A percentile compares a stretch with the other conserved stretches of the same genome.
Evolutionary conservation across 257 asterid genomes (phyloP).

Genomic region (Ilex asprella): DNA sequence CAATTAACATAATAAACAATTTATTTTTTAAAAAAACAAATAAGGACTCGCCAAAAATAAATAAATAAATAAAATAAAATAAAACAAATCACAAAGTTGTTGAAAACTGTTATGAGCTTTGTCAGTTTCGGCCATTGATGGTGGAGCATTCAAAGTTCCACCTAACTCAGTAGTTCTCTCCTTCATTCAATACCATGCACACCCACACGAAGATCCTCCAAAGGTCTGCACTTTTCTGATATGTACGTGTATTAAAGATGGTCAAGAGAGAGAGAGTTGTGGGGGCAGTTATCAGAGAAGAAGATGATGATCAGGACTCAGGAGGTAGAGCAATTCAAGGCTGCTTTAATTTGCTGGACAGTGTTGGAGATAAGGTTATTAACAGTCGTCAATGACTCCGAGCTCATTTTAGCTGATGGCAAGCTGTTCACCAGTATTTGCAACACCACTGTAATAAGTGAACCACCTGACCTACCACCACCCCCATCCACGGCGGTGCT

Average conservation of each 20-base stretch:
- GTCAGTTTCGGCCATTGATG: slow-evolving; percentile 43
- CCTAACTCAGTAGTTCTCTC: slow-evolving; percentile 25
- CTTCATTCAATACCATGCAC: slow-evolving; percentile 22
- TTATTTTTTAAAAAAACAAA: not conserved
- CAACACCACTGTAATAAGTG: slow-evolving; percentile 69
- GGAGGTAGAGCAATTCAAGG: slow-evolving; percentile 58
- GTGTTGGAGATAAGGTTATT: slow-evolving; percentile 69
- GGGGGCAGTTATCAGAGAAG: not conserved
- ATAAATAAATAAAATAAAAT: not conserved
- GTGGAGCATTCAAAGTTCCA: slow-evolving; percentile 56
- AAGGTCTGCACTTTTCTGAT: slow-evolving; percentile 5
- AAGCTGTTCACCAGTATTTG: slow-evolving; percentile 77
- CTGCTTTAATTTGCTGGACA: slow-evolving; percentile 85
- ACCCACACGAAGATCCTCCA: not conserved
- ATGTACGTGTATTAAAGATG: slow-evolving; percentile 13
- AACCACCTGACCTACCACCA: slow-evolving; percentile 33
- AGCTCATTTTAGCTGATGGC: slow-evolving; percentile 75
- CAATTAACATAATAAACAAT: not conserved
- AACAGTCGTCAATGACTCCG: slow-evolving; percentile 77
- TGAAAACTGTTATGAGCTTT: slow-evolving; percentile 33
- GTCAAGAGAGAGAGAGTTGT: not conserved
- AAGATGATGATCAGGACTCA: slow-evolving; percentile 10
- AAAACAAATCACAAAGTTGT: slow-evolving; percentile 20
- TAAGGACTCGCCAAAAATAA: too few relatives aligned
- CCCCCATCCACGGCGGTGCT: not conserved